Percentiles rank a stretch among this genome's conserved stretches.
Conservation (phyloP, 805 yeast genomes). For the Suhomyces faveliae region DNA sequence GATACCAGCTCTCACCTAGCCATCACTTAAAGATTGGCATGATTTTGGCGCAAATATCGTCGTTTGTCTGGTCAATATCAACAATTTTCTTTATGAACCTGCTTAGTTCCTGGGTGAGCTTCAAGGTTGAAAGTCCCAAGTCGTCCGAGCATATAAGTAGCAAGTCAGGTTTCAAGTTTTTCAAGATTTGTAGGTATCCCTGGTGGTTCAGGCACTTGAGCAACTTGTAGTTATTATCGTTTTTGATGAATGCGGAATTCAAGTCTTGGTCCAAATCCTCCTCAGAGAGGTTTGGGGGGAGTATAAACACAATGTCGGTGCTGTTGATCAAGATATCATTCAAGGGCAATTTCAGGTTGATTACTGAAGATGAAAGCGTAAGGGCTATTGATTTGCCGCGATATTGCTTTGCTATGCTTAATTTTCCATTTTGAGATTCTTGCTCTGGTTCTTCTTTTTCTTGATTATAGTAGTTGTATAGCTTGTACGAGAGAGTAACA, state of each 20-base stretch:
- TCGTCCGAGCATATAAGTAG: constrained; percentile 42
- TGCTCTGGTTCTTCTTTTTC: constrained; percentile 2
- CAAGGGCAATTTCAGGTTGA: constrained; percentile 36
- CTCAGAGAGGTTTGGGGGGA: constrained; percentile 42
- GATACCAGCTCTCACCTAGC: constrained; percentile 1
- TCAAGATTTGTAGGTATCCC: constrained; percentile 39
- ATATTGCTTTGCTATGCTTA: constrained; percentile 16
- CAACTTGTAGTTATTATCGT: constrained; percentile 33
- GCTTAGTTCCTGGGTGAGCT: constrained; percentile 34
- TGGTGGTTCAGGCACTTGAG: constrained; percentile 39
- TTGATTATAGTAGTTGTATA: constrained; percentile 22
- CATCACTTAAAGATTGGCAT: constrained; percentile 18
- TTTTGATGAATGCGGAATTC: constrained; percentile 10
- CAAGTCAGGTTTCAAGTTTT: constrained; percentile 42
- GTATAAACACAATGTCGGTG: constrained; percentile 42
- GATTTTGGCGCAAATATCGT: constrained; percentile 20
- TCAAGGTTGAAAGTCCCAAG: constrained; percentile 31
- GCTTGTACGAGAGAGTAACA: constrained; percentile 32
- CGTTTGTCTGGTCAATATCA: constrained; percentile 23
- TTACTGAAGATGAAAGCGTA: constrained; percentile 42
- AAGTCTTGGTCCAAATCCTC: constrained; percentile 30
- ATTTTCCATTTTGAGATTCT: constrained; percentile 3
- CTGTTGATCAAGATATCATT: constrained; percentile 36
- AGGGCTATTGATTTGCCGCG: constrained; percentile 37
- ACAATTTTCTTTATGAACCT: constrained; percentile 39